Evolutionary conservation across 257 asterid genomes (phyloP), one percentile per base, ranked within the genome.

Genomic region (Anisodus tanguticus): DNA sequence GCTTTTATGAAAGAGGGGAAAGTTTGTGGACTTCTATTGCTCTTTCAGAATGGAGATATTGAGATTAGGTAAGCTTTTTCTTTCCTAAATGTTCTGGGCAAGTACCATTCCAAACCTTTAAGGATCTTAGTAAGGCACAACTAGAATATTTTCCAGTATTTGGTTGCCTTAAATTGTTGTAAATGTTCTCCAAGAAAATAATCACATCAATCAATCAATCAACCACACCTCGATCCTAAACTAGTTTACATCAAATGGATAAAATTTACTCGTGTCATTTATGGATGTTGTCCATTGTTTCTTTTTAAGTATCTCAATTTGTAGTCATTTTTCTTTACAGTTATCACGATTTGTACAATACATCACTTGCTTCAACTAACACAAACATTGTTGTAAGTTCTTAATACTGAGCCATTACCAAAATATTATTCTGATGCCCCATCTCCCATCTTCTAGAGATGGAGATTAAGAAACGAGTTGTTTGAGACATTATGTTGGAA

Each of bases 21-120:
- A 79, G 86, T 82, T 82, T 83, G 90, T 88, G 98, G 97, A 64
- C 85, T 94, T 83, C 84, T 92, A 22, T 87, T 92, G 81, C 89
- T 94, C 83, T 92, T 90, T 90, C 90, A 90, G 86, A 94, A 97
- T 35, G 98, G 98, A 84, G 94, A 85, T 71, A 86, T 95, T 62
- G 97, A 95, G 88, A 88, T 95, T 88, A 90, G 98, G 98, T 95
- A 90, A 82, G 83, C 64, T 43, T 74, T 76, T 69, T 76, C 82
- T 45, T 86, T 85, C 76, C 67, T 55, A 74, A 49, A 49, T 49
- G 16, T 74, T 49, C 43, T 7, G 41, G 41, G 39, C 45, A 49
- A 49, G 62, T 22, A 49, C 60, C 22, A 51, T 77, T 77, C 41
- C 43, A 13, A 54, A 76, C 12, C 62, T 13, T 16, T 51, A 76